Evolutionary conservation across 1,284 basidiomycete species (phyloP), one percentile per base, ranked within the genome.

Genomic region (Ustilago bromivora): DNA sequence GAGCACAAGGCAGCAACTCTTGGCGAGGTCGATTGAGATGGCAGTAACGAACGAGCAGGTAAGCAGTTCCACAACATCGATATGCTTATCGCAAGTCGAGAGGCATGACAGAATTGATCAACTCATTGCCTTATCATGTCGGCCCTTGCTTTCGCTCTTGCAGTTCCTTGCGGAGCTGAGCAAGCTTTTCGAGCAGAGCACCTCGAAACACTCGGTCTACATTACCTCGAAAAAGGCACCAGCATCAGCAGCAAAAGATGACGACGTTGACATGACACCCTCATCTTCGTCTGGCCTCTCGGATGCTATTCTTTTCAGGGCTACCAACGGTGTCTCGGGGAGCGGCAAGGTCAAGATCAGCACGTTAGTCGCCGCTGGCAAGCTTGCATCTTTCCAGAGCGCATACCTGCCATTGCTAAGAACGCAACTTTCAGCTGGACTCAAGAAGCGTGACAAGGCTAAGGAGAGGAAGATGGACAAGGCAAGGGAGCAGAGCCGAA

Each of bases 391-490:
- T 0, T 84, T 84, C 58, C 77, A 82, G 43, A 60, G 57, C 38
- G 58, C 71, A 12, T 79, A 82, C 53, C 59, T 83, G 51, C 61
- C 82, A 15, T 54, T 82, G 46, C 54, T 85, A n/a, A 76, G 83
- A 47, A 71, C 75, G 9, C 71, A 76, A 2, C 78, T 84, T 0
- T 69, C 79, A 1, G 58, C 49, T 15, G 77, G 59, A 23, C 78
- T 85, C 52, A 73, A 76, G 53, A 85, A 84, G 64, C 71, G 81
- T 40, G 82, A 85, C 70, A 84, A 84, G 69, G 83, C 83, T 53
- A 85, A 83, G 59, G 84, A 85, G 71, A 67, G 82, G 19, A 76
- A 81, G 57, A 77, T 76, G 51, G 81, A 85, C 46, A 83, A 85
- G 58, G 52, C 68, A 11, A 66, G 71, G 19, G 72, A 77, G 49